Evolutionary conservation across 2,329 filamentous ascomycete species (phyloP), one percentile per base, ranked within the genome.

Genomic region (Claviceps purpurea): DNA sequence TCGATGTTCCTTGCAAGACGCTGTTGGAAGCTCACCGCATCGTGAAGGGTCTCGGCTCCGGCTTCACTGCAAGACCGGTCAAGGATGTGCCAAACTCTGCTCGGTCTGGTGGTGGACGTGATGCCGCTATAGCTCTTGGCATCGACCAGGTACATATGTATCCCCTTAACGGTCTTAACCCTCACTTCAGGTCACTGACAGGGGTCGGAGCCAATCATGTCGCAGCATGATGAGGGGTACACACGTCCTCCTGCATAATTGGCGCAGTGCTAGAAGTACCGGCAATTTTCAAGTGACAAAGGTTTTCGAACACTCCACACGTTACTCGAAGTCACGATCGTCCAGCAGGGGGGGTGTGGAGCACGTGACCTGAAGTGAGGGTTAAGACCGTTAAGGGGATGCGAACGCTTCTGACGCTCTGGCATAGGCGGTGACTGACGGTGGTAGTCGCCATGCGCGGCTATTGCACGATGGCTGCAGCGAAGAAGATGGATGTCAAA

Each of bases 1-100:
- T 34, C 30, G 20, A 38, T 47, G 22, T 50, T 34, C 48, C 51
- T 38, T 50, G 43, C 8, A n/a, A 44, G 30, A 39, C 30, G 44
- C 39, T 42, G 10, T 34, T 34, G 30, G 30, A 10, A 54, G 43
- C 46, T 54, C 52, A 51, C 52, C 52, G 49, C 49, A 51, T 51
- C 37, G 44, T 48, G 24, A 53, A 47, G 7, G 22, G 49, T 46
- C 45, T 51, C 41, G 49, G 48, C 52, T 50, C 47, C 26, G 38
- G 43, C 34, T 22, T 39, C 47, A 41, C n/a, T 38, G 34, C 46
- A 20, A 47, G 22, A 38, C 20, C 7, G n/a, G 47, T 26, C 51
- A 22, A 47, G 47, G 44, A 41, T 48, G 38, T 45, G 39, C 48
- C 48, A 53, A 50, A 51, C 49, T 51, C 52, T 54, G 49, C 45